Evolutionary conservation across 768 basidiomycete species (phyloP), one percentile per base, ranked within the genome.

Genomic region (Serendipita sp.): DNA sequence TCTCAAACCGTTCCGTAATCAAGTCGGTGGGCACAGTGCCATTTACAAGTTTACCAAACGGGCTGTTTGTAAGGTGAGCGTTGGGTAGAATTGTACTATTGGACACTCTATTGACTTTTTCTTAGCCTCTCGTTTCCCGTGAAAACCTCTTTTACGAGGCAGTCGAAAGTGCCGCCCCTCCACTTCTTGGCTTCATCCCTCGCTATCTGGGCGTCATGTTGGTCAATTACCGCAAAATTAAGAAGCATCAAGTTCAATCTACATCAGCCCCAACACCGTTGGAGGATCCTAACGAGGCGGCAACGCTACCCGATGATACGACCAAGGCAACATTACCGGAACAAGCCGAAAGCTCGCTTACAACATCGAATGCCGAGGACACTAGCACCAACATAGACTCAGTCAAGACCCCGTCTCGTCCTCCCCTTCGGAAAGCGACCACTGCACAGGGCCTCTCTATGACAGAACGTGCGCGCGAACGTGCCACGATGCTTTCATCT

Each of bases 101-200:
- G 15, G 36, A 54, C 30, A 3, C 63, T 34, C 44, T 46, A 44
- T 34, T 32, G 44, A 58, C 7, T 67, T 32, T 58, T 45, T 51
- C 67, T 68, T 69, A 98, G 94, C 95, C 95, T 15, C 83, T 99
- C 5, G 93, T 96, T 35, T 93, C 91, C 2, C 84, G 94, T 65
- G 96, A 99, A 76, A 99, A 99, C 72, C 78, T 96, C 54, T 97
- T 99, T 72, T 99, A 99, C 72, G 96, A 99, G 73, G 84, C 93
- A 1, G 92, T 98, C 36, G 96, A 99, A 73, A 82, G 86, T 32
- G 90, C 92, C 70, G 90, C 91, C 0, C 95, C 96, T 0, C 92
- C 91, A 3, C 79, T 99, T 7, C 80, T 98, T 3, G 87, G 83
- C 13, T 99, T 91, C 71, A 96, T 97, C 66, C 96, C 96, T n/a